A percentile compares a stretch with the other conserved stretches of the same genome.
Evolutionary conservation across 768 basidiomycete species (phyloP).

Genomic region (Lactarius sp.): DNA sequence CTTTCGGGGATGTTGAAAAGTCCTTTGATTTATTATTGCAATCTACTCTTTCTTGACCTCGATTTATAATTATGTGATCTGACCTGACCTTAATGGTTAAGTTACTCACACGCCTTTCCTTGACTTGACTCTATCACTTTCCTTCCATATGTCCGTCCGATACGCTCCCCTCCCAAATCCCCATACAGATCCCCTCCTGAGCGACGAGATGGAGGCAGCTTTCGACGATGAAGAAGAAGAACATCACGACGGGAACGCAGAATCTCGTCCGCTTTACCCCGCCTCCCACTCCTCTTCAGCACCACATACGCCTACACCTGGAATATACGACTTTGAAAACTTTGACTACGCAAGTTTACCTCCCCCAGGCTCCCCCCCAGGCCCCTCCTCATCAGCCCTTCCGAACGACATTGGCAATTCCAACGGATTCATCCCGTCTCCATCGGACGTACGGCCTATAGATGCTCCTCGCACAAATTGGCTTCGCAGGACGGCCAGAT

Average conservation of each 20-base stretch:
- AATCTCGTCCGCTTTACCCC: slow-evolving; percentile 52
- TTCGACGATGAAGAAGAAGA: slow-evolving; percentile 69
- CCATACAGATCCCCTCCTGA: slow-evolving; percentile 42
- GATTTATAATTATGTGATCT: too few species aligned
- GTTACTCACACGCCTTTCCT: neutral
- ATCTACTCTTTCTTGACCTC: too few species aligned
- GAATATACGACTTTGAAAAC: slow-evolving; percentile 73
- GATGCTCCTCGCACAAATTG: slow-evolving; percentile 39
- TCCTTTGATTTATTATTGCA: neutral
- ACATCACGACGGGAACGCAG: slow-evolving; percentile 29
- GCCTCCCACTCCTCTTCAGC: slow-evolving; percentile 23
- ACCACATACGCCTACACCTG: slow-evolving; percentile 29
- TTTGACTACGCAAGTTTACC: slow-evolving; percentile 70
- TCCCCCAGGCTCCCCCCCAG: slow-evolving; percentile 79
- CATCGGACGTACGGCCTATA: slow-evolving; percentile 31
- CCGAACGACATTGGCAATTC: slow-evolving; percentile 72
- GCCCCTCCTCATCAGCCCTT: slow-evolving; percentile 54
- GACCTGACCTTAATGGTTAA: too few species aligned
- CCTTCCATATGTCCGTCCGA: slow-evolving; percentile 43
- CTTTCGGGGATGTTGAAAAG: neutral
- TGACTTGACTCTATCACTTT: too few species aligned
- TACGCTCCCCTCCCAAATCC: slow-evolving; percentile 68
- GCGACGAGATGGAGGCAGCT: slow-evolving; percentile 77
- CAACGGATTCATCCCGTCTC: slow-evolving; percentile 61
- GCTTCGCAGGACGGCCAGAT: slow-evolving; percentile 50